A percentile compares a stretch with the other conserved stretches of the same genome.
phyloP scores from a whole-genome alignment of 2,329 filamentous ascomycete genomes.

The Xylogone sp. region DNA sequence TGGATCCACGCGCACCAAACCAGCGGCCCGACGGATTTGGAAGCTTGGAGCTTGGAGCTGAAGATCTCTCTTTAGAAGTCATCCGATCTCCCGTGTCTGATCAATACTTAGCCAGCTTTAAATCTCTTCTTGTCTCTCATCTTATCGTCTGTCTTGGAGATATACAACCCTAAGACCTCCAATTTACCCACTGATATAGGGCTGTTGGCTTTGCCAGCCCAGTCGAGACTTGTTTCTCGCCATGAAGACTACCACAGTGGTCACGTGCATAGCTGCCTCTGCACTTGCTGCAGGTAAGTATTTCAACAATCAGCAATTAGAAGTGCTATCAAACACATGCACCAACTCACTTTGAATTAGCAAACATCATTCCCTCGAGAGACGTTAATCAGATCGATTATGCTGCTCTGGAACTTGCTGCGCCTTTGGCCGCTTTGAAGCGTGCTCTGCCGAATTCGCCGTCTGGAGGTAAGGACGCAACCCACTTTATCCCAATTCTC shows the following conservation, averaged over 20 bases:
- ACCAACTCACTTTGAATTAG: background rate
- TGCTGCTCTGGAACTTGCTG: slow-evolving; percentile 19
- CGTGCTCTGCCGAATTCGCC: slow-evolving; percentile 29
- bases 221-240: background rate
- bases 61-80: too few relatives aligned
- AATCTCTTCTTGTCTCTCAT: too few relatives aligned
- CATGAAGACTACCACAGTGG: background rate
- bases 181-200: background rate
- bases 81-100: too few relatives aligned
- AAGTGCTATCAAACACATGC: background rate
- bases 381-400: slow-evolving; percentile 18
- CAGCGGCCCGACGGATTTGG: too few relatives aligned
- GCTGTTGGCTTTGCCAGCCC: background rate
- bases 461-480: slow-evolving; percentile 38
- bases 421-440: slow-evolving; percentile 13
- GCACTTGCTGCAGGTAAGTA: background rate
- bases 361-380: slow-evolving; percentile 14
- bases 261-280: background rate
- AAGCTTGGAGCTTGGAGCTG: too few relatives aligned
- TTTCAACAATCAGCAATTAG: background rate
- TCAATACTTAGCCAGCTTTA: too few relatives aligned
- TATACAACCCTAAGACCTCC: too few relatives aligned
- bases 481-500: background rate
- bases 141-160: too few relatives aligned
- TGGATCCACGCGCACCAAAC: too few relatives aligned